Percentiles rank a stretch among this genome's conserved stretches.
Evolutionary conservation across 176 grass and related monocot species (phyloP).

Genomic region (Oryza glumipatula): DNA sequence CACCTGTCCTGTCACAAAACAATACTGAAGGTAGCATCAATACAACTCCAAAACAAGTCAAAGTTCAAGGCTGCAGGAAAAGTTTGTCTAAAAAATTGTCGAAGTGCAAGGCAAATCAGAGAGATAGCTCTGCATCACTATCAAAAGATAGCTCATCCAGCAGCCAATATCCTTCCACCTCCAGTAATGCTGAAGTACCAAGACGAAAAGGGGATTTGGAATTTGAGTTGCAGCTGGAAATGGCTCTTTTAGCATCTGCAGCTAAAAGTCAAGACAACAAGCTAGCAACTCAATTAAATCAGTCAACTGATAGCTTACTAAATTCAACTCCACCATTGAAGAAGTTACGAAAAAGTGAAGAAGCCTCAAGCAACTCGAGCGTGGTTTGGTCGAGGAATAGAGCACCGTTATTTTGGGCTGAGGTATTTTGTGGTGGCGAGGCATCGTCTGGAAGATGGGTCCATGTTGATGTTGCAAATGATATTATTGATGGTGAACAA

Average conservation of each 20-base stretch:
- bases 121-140: constrained; percentile 24
- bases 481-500: constrained; percentile 75
- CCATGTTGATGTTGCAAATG: constrained; percentile 90
- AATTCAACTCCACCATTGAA: constrained; percentile 45
- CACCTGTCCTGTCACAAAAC: constrained; percentile 33
- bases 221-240: constrained; percentile 86
- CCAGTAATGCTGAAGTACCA: constrained; percentile 54
- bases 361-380: constrained; percentile 52
- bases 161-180: constrained; percentile 30
- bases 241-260: constrained; percentile 88
- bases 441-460: constrained; percentile 79
- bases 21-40: constrained; percentile 38
- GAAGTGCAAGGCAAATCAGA: constrained; percentile 45
- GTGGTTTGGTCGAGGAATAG: constrained; percentile 87
- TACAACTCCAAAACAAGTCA: constrained; percentile 33
- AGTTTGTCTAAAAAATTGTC: constrained; percentile 50
- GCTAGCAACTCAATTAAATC: constrained; percentile 29
- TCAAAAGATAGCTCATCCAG: constrained; percentile 41
- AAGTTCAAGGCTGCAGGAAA: constrained; percentile 44
- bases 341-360: constrained; percentile 51
- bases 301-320: constrained; percentile 36
- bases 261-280: constrained; percentile 45
- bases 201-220: constrained; percentile 84
- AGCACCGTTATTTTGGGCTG: constrained; percentile 73
- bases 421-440: constrained; percentile 82